Base-by-base conservation (phyloP, 2,329 filamentous ascomycete genomes). In the Alternaria arborescens region DNA sequence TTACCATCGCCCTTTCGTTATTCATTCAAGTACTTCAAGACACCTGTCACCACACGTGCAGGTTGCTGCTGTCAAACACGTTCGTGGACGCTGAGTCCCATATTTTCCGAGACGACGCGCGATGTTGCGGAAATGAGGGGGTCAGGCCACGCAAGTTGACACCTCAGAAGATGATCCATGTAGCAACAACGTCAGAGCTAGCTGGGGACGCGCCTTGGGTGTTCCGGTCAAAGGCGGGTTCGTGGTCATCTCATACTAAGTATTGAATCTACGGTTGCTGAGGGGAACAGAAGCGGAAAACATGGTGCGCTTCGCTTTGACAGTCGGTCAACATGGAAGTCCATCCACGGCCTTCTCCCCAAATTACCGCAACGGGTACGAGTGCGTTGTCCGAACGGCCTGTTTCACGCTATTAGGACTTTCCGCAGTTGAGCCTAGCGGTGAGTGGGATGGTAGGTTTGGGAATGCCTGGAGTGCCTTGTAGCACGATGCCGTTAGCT, bases 111-210 rank as follows among this genome's bases (percentile, higher is more conserved):
- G 28, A 20, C 38, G 38, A 57, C 20, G 44, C 40, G 52, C 44
- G 10, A 60, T 51, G 18, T 26, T 44, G 54, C 57, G 57, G 57
- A 60, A 18, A 60, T 60, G 57, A 60, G 44, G 57, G 40, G 57
- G 57, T 55, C 57, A 34, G 52, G 57, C 52, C 57, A 44, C 57
- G 52, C 55, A 56, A 56, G 43, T 56, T 22, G 57, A 41, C 57
- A 53, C 52, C 41, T 52, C 24, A 56, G 40, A 40, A 52, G 22
- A 16, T 44, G 43, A 48, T 40, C 30, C 22, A 48, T 51, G 57
- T 28, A 55, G 44, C 57, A 10, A 11, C 34, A 18, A 32, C 1
- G n/a, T 34, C 32, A 24, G 46, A 50, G 46, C 40, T 46, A 53
- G 51, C 51, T 53, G 18, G 51, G 38, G 18, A 32, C 10, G 46